phyloP scores from a whole-genome alignment of 164 flowering plant species.

The Stephania yunnanensis region DNA sequence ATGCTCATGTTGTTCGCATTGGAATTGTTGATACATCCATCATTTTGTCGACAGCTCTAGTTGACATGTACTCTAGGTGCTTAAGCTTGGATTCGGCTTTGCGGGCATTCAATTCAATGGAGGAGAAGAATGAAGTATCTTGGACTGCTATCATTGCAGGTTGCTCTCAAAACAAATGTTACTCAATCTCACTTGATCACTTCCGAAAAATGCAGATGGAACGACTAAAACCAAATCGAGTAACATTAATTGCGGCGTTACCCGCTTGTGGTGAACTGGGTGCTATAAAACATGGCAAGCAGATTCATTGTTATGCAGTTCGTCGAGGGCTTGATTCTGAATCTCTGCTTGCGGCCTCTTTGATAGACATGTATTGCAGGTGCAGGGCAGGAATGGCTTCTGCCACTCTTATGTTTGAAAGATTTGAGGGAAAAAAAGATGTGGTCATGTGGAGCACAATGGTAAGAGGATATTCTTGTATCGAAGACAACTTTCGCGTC shows the following conservation, averaged over 20 bases:
- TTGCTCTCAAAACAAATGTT: slow-evolving; percentile 25
- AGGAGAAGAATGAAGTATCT: slow-evolving; percentile 43
- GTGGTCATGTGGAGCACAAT: slow-evolving; percentile 56
- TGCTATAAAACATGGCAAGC: slow-evolving; percentile 27
- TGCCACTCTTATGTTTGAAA: slow-evolving; percentile 34
- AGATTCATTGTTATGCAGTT: slow-evolving; percentile 50
- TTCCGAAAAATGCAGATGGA: slow-evolving; percentile 46
- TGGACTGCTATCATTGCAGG: slow-evolving; percentile 65
- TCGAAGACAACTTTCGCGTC: slow-evolving; percentile 22
- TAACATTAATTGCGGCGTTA: slow-evolving; percentile 38
- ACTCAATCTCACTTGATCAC: slow-evolving; percentile 26
- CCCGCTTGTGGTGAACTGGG: slow-evolving; percentile 39
- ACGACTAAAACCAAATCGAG: slow-evolving; percentile 43
- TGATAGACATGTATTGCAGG: slow-evolving; percentile 40
- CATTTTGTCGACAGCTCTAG: slow-evolving; percentile 38
- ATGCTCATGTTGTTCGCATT: slow-evolving; percentile 33
- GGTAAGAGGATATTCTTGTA: slow-evolving; percentile 31
- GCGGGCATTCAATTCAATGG: slow-evolving; percentile 34
- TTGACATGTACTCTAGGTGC: slow-evolving; percentile 47
- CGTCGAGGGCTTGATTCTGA: slow-evolving; percentile 40
- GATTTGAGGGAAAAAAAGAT: slow-evolving; percentile 27
- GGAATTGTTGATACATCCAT: slow-evolving; percentile 22
- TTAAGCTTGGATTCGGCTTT: slow-evolving; percentile 29
- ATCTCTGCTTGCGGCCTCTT: slow-evolving; percentile 31
- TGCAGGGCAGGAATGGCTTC: slow-evolving; percentile 11